phyloP scores from a whole-genome alignment of 2,329 filamentous ascomycete genomes.

The Aotearoamyces nothofagi region DNA sequence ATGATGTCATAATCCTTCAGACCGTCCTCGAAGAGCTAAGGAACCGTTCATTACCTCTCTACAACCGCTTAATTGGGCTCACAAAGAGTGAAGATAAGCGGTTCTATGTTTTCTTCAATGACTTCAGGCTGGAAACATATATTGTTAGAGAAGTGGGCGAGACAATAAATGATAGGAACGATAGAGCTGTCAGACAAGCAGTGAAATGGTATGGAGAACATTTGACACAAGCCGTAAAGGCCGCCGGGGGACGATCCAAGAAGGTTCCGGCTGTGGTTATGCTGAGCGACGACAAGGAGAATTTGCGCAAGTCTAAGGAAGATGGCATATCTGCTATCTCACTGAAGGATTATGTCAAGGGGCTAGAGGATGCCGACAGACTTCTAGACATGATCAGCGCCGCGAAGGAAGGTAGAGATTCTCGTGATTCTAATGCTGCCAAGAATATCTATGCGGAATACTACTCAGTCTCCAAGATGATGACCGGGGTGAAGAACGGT shows the following conservation, averaged over 20 bases:
- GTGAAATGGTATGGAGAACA: constrained; percentile 87
- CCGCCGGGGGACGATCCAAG: constrained; percentile 31
- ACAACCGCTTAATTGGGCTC: constrained; percentile 79
- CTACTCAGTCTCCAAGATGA: constrained; percentile 77
- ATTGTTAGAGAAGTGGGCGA: constrained; percentile 61
- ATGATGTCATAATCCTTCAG: constrained; percentile 92
- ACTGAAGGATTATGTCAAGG: constrained; percentile 64
- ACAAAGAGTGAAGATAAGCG: constrained; percentile 94
- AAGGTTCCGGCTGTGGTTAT: constrained; percentile 69
- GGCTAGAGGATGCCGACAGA: constrained; percentile 69
- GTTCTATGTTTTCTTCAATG: constrained; percentile 98
- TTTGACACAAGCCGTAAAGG: constrained; percentile 46
- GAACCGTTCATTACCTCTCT: constrained; percentile 84
- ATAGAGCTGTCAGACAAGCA: constrained; percentile 73
- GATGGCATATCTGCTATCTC: constrained; percentile 59
- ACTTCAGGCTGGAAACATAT: constrained; percentile 88
- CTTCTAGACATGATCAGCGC: constrained; percentile 89
- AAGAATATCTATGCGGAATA: constrained; percentile 80
- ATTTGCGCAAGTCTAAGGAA: constrained; percentile 63
- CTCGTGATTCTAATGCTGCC: constrained; percentile 44
- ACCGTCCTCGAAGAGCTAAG: constrained; percentile 93
- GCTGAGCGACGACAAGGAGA: constrained; percentile 85
- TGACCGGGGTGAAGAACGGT: constrained; percentile 81
- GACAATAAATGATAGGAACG: constrained; percentile 91
- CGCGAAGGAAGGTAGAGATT: constrained; percentile 50